Evolutionary conservation across 2,329 filamentous ascomycete species (phyloP), one percentile per base, ranked within the genome.

Genomic region (Pyricularia grisea): DNA sequence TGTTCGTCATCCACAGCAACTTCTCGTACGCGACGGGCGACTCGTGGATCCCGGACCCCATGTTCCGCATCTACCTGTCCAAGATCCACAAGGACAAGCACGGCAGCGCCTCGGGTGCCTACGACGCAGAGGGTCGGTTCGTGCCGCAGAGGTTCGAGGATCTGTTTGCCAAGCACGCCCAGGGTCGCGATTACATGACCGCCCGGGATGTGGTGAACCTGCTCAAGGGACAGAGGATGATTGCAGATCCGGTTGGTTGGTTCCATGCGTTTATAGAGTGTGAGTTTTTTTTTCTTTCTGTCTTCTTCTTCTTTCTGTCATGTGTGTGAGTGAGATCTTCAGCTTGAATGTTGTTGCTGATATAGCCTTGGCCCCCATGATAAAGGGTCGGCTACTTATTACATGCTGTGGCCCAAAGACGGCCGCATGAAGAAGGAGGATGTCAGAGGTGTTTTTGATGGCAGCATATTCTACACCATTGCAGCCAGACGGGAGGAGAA

Each of bases 71-170:
- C 23, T 79, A 79, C 70, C 72, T 81, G 9, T 68, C 73, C 1
- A 74, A 74, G 12, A 79, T 82, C 33, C 79, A 82, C 72, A 81
- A 79, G 71, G 80, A 76, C 25, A 82, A 81, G 75, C 82, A 84
- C 71, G 82, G 81, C 5, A 81, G 78, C 67, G 82, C 84, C 70
- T 81, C 76, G 25, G 80, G 79, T 12, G 78, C 79, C 0, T 85
- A 81, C 69, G 82, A 85, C 72, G 79, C 74, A 17, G 82, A 85
- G 72, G 83, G 83, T 3, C 76, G 82, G 1, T 85, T 84, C 72
- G 71, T 79, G 12, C 81, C 82, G 14, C 82, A 84, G 73, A 79
- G 78, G 61, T 85, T 85, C 70, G 82, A 85, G 74, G 82, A 84
- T 71, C 78, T 84, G 63, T 84, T 85, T 69, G 72, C 78, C 63